phyloP scores from a whole-genome alignment of 345 rosid genomes.

The Murraya paniculata region DNA sequence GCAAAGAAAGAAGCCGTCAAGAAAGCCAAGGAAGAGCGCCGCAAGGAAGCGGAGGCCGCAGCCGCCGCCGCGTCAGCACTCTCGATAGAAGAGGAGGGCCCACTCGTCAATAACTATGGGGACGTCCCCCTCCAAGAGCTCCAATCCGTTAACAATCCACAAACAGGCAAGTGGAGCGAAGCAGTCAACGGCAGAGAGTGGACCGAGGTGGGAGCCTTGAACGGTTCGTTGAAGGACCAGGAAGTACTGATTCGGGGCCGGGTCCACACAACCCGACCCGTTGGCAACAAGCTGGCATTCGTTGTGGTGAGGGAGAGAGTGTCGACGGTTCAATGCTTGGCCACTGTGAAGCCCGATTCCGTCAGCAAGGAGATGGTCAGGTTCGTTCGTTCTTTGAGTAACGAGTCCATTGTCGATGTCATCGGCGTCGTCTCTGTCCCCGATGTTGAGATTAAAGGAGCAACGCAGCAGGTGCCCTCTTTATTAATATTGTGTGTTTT shows the following conservation, averaged over 20 bases:
- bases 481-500: background rate
- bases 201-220: constrained; percentile 51
- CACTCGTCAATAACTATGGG: constrained; percentile 54
- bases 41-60: constrained; percentile 43
- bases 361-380: constrained; percentile 70
- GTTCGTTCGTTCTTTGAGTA: constrained; percentile 46
- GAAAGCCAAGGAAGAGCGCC: constrained; percentile 72
- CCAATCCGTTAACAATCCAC: constrained; percentile 44
- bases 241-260: constrained; percentile 72
- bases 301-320: constrained; percentile 64
- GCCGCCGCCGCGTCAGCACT: constrained; percentile 33
- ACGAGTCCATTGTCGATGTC: constrained; percentile 70
- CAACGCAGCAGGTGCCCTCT: constrained; percentile 53
- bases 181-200: constrained; percentile 39
- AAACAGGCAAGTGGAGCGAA: constrained; percentile 46
- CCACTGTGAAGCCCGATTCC: constrained; percentile 39
- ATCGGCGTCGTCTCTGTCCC: constrained; percentile 61
- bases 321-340: constrained; percentile 79
- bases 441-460: constrained; percentile 48
- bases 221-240: constrained; percentile 34
- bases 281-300: constrained; percentile 57
- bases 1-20: constrained; percentile 86
- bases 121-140: constrained; percentile 65
- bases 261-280: constrained; percentile 52
- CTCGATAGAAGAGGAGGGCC: constrained; percentile 40